A percentile compares a stretch with the other conserved stretches of the same genome.
phyloP scores from a whole-genome alignment of 169 alveolate species.

The Cryptosporidium baileyi region DNA sequence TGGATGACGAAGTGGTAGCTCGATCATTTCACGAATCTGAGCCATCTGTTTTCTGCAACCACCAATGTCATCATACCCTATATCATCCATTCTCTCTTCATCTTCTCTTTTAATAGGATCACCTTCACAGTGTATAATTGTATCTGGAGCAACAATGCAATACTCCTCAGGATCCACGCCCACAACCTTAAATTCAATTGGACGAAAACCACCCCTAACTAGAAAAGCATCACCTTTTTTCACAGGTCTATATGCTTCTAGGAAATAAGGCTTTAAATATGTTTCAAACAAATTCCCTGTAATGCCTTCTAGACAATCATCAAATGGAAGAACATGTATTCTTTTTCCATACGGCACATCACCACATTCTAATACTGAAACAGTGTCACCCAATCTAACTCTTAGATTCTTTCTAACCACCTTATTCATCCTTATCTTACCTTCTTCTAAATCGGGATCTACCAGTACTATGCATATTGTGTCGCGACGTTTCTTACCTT shows the following conservation, averaged over 20 bases:
- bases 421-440: slow-evolving; percentile 96
- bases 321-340: slow-evolving; percentile 98
- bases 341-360: slow-evolving; percentile 98
- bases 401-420: slow-evolving; percentile 95
- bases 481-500: slow-evolving; percentile 98
- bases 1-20: slow-evolving; percentile 99
- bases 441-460: slow-evolving; percentile 95
- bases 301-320: slow-evolving; percentile 98
- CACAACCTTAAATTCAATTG: slow-evolving; percentile 99
- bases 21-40: slow-evolving; percentile 98
- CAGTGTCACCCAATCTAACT: slow-evolving; percentile 97
- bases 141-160: slow-evolving; percentile 99
- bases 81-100: slow-evolving; percentile 98
- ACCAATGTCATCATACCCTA: slow-evolving; percentile 99
- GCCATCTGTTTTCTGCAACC: slow-evolving; percentile 99
- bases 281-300: slow-evolving; percentile 97
- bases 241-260: slow-evolving; percentile 99
- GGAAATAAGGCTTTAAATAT: slow-evolving; percentile 98
- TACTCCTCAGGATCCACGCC: slow-evolving; percentile 99
- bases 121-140: slow-evolving; percentile 93
- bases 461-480: slow-evolving; percentile 98
- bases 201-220: slow-evolving; percentile 99
- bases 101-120: slow-evolving; percentile 99
- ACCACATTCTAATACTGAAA: slow-evolving; percentile 93
- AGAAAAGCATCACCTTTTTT: slow-evolving; percentile 98